Evolutionary conservation across 2,329 filamentous ascomycete species (phyloP).

Genomic region (Colletotrichum costaricense): DNA sequence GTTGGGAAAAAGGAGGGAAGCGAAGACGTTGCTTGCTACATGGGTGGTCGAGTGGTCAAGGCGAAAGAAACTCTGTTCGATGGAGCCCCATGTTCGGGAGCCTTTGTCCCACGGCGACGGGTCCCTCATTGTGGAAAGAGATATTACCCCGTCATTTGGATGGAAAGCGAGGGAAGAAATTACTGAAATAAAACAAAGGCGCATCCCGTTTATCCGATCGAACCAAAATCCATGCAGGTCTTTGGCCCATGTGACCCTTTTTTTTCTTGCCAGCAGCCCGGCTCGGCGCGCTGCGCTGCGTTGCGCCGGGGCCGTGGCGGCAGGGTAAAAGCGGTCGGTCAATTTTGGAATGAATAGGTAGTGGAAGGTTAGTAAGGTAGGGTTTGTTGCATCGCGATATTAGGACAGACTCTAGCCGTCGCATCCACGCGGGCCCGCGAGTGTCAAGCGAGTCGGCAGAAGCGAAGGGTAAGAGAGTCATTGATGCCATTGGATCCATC

Average conservation of each 20-base stretch:
- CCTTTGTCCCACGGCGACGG: neutral
- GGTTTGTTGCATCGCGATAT: neutral
- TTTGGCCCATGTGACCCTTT: conserved; percentile 3
- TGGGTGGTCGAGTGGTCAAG: neutral
- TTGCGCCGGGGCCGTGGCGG: neutral
- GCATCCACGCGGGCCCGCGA: neutral
- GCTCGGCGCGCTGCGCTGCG: neutral
- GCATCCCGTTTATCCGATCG: conserved; percentile 17
- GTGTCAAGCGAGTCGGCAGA: neutral
- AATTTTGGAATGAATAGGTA: neutral
- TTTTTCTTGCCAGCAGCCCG: neutral
- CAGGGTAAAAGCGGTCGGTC: neutral
- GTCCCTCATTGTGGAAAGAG: neutral
- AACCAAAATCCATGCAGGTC: neutral
- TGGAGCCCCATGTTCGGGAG: neutral
- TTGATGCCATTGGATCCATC: neutral
- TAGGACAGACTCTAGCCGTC: neutral
- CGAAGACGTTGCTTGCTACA: neutral
- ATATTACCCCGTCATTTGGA: neutral
- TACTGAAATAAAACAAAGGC: neutral
- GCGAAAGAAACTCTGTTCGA: conserved; percentile 22
- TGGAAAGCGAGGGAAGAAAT: neutral
- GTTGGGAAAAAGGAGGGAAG: neutral
- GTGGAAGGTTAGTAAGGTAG: neutral
- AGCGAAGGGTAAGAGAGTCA: neutral